Evolutionary conservation across 2,329 filamentous ascomycete genomes (phyloP), one percentile per base, ranked within the genome.

Genomic region (Stagonosporopsis rhizophila): DNA sequence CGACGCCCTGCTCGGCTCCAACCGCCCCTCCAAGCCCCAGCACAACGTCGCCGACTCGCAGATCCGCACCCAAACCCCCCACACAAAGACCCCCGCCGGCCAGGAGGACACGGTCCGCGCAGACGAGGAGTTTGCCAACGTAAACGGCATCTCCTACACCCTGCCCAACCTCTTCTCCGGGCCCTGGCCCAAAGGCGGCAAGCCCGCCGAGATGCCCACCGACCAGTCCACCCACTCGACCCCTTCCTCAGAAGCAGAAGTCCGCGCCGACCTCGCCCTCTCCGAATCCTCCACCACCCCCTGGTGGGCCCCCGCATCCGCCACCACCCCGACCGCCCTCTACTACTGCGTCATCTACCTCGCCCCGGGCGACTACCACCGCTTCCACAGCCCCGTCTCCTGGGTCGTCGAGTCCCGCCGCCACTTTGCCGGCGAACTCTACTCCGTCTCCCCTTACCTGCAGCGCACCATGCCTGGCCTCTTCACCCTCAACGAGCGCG

Each of bases 351-450:
- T 99, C 61, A 87, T 99, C 71, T 99, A 99, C 78, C 87, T 99
- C 39, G 95, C 96, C 0, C 95, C 95, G 0, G 95, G 95, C 45
- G 96, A 99, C 80, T 99, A 99, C 79, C 95, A 99, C 79, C 91
- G 94, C 62, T 99, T 98, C 81, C 96, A 99, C 80, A 96, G 91
- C 1, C 95, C 95, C 0, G 89, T 92, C 2, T 90, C 91, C 66
- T 99, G 95, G 95, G 92, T 99, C 15, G 95, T 95, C 30, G 91
- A 97, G 77, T 88, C 88, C 63, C 88, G 96, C 39, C 90, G 95
- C n/a, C 95, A 99, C 79, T 99, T 99, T 73, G 93, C 95, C 0
- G 95, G 95, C 55, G 96, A 99, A 77, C 83, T 99, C 8, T 99
- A 91, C 81, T 94, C 89, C 50, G 95, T 99, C 4, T 96, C 92